Base-by-base conservation (phyloP, 176 grass and related monocot species). In the Eragrostis nindensis region DNA sequence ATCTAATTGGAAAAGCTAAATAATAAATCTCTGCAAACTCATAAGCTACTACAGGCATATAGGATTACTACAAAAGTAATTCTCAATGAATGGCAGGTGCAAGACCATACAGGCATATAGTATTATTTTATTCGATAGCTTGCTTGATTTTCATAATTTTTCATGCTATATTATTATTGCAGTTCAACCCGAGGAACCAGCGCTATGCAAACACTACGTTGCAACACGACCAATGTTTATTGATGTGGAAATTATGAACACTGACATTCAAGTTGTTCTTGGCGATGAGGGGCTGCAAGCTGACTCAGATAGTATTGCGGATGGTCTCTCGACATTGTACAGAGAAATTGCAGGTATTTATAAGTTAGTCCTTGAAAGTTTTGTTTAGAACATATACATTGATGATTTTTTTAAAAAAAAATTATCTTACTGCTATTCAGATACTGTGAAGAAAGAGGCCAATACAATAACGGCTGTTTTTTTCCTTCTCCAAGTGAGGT, bases 181-280 rank as follows among this genome's bases (percentile, higher is more conserved):
- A 99, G 96, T 99, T 99, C 80, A 99, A 99, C 75, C n/a, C 77
- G 96, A 69, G 96, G 96, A 68, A 95, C 96, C 53, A 99, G 96
- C 82, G 96, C 92, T 63, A 99, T 99, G 96, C 96, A 99, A n/a
- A 88, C 96, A 95, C 66, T 99, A 99, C 82, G 96, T 99, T 55
- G 88, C 96, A 46, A 89, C 90, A 77, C 73, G 92, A 9, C 92
- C 96, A 52, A 99, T 99, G 96, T 99, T 99, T 89, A 99, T 99
- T 88, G 96, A 99, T 87, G 92, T 99, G 48, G 96, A 95, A 78
- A 83, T 95, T 69, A 99, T 99, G 96, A 99, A 80, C 78, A 91
- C 89, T 79, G 96, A 95, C 91, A 91, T 95, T 84, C 91, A 93
- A 90, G 87, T 95, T 73, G 96, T 99, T 77, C 90, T 99, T 71